Evolutionary conservation across 805 yeast species (phyloP), one percentile per base, ranked within the genome.

Genomic region (Clavispora santaluciae): DNA sequence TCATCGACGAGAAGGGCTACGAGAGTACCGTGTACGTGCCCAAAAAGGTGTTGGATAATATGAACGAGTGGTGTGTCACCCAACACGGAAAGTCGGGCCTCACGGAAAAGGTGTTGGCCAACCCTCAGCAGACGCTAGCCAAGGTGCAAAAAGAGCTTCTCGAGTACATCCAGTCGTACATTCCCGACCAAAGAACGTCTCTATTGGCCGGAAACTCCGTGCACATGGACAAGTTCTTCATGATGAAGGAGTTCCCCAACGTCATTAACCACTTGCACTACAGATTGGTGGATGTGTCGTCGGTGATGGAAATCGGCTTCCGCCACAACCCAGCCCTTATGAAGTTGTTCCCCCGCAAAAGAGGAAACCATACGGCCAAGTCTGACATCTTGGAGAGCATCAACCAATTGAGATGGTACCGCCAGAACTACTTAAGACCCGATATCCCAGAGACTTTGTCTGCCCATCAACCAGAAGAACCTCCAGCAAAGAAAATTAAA

Each of bases 351-450:
- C 98, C 91, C 5, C 68, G 61, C 28, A 93, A 95, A 63, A 64
- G 63, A 36, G 72, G 75, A 16, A 73, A 74, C 1, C 99, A 93
- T 61, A 91, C 98, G 0, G 99, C 99, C 0, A 77, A 76, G 48
- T 72, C 80, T 12, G 99, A 93, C 60, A 93, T 93, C 36, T 51
- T 86, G 36, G 99, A 93, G 60, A 86, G 96, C 54, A 91, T 93
- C 31, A 76, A 63, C 7, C 96, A 93, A 60, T 67, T 93, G 56
- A 73, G 69, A 49, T 93, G 89, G 86, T 87, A 83, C 60, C 64
- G 75, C 42, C 78, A 81, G 15, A 68, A 84, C 54, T 89, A 86
- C 57, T 72, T 85, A 44, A 61, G 61, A 47, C 35, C 49, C 20
- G 25, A 28, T 15, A 29, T 39, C 11, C 28, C 31, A 12, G 24